Evolutionary conservation across 2,329 filamentous ascomycete genomes (phyloP), one percentile per base, ranked within the genome.

Genomic region (Fusarium sublunatum): DNA sequence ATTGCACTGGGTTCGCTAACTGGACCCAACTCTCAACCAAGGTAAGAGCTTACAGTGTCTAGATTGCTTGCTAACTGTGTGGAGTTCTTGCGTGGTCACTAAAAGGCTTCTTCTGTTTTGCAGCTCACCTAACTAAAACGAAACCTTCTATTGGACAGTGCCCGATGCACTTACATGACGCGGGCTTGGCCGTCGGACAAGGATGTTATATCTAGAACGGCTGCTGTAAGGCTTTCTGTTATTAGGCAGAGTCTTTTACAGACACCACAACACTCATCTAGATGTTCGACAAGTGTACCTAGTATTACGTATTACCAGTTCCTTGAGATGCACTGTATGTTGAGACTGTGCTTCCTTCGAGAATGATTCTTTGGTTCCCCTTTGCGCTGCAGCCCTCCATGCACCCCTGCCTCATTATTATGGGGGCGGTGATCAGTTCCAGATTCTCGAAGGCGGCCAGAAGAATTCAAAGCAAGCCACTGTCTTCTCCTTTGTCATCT

Each of bases 391-490:
- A 61, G 50, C 32, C 51, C 34, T 34, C 47, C 50, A 50, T 36
- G 28, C 42, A 47, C 57, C 62, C 67, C 60, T 67, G 65, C 44
- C 31, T 34, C 29, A 49, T 50, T 54, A 58, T 54, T 53, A 43
- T 69, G 64, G 67, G 32, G 53, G 52, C 48, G n/a, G 46, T 56
- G 62, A 57, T 58, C 57, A 55, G 60, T 70, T 67, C 53, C 48
- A 68, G 65, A 69, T 70, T 70, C 68, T 70, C 68, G 68, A 70
- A 70, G 65, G 61, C 63, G 52, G 56, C 68, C 67, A 70, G 68
- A 70, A 70, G 65, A 61, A 68, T 69, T 55, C 51, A 58, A 69
- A 68, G 46, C 54, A 58, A 57, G 55, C 58, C 47, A 53, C 66
- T 55, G 48, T 66, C 39, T 50, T 61, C 63, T 61, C 51, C 34